These are phyloP conservation scores for Leccinellum albellum DNA, from an alignment of 768 basidiomycete species.

Conservation along the genomic window DNA sequence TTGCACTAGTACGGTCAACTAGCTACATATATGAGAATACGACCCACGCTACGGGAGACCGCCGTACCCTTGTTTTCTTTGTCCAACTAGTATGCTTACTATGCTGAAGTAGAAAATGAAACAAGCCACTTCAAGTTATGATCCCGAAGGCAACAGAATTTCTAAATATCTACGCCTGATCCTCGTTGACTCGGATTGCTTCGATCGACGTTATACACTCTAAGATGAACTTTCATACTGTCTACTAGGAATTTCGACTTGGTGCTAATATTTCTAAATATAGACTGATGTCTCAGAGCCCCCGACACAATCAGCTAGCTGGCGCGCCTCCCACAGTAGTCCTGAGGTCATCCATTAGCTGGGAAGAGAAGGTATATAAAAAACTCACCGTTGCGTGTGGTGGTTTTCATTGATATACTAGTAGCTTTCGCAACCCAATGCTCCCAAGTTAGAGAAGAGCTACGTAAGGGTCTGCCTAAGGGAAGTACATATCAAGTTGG, in stretches of 20 bases:
- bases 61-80: no score
- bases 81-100: background rate
- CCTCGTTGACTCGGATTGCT: background rate
- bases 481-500: no score
- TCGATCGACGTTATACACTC: background rate
- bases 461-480: no score
- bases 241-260: constrained; percentile 2
- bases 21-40: background rate
- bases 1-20: no score
- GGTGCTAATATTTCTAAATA: background rate
- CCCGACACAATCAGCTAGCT: background rate
- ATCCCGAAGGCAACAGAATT: background rate
- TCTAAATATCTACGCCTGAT: background rate
- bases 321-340: background rate
- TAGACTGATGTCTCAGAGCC: constrained; percentile 3
- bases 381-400: background rate
- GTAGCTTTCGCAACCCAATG: background rate
- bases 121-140: background rate
- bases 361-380: background rate
- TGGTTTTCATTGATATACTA: background rate
- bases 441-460: no score
- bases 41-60: background rate
- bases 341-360: background rate
- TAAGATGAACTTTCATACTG: background rate
- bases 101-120: background rate